A percentile compares a stretch with the other conserved stretches of the same genome.
phyloP scores from a whole-genome alignment of 768 basidiomycete genomes.

The Nidularia pulvinata region DNA sequence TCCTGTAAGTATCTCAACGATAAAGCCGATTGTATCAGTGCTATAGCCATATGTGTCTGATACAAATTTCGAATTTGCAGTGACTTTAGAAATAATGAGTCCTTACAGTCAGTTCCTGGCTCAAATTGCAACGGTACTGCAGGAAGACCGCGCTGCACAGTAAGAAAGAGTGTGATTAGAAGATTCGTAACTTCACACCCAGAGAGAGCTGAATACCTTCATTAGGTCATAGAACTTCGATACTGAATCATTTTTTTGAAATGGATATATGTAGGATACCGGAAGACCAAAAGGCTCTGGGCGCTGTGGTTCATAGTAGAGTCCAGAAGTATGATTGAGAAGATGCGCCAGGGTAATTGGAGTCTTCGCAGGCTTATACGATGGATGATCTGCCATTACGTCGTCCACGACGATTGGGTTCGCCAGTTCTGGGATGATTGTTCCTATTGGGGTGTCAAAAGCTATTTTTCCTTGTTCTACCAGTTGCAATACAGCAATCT shows the following conservation, averaged over 20 bases:
- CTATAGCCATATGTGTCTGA: conserved; percentile 26
- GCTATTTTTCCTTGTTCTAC: conserved; percentile 24
- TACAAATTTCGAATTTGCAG: not conserved
- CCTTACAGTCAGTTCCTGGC: conserved; percentile 25
- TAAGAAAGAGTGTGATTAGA: too few relatives aligned
- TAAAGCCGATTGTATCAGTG: conserved; percentile 23
- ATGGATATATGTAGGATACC: conserved; percentile 14
- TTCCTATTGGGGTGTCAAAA: conserved; percentile 16
- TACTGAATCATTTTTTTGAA: conserved; percentile 16
- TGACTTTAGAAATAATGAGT: not conserved
- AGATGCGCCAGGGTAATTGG: conserved; percentile 21
- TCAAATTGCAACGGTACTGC: conserved; percentile 23
- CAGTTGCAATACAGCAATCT: conserved; percentile 27
- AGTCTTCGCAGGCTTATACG: conserved; percentile 15
- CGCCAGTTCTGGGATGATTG: conserved; percentile 21
- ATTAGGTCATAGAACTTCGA: conserved; percentile 13
- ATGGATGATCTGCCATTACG: conserved; percentile 8
- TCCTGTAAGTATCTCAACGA: conserved; percentile 24
- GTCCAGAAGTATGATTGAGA: conserved; percentile 26
- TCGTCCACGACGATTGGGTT: conserved; percentile 17
- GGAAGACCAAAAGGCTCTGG: conserved; percentile 7
- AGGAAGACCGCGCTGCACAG: conserved; percentile 15
- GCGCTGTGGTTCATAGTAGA: conserved; percentile 18
- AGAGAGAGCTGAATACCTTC: conserved; percentile 6
- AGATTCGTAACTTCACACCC: too few relatives aligned